Base-by-base conservation (phyloP, 2,329 filamentous ascomycete species). In the Epichloe brachyelytri region DNA sequence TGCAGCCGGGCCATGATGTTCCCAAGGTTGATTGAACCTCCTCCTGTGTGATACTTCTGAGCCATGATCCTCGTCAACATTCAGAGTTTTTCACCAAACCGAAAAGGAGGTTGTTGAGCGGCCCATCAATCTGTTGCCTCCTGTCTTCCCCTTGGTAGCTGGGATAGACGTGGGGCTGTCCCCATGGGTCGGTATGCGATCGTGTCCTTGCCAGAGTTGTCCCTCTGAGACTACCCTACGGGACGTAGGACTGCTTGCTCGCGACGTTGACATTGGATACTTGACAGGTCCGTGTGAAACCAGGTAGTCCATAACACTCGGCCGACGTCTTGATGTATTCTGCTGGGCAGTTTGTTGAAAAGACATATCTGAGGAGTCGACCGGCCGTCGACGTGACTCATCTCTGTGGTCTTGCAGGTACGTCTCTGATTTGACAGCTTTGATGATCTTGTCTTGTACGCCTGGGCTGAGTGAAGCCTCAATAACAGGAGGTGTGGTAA, bases 271-370 rank as follows among this genome's bases (percentile, higher is more conserved):
- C 10, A 37, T 26, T 12, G 54, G 52, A 36, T 51, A 54, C 11
- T 51, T 53, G 36, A 38, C 37, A 22, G 49, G 47, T 40, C 17
- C 49, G 34, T 49, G 52, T 12, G 54, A 50, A n/a, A 58, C 51
- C 11, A 58, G 39, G 22, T 53, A 58, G 30, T 58, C 55, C 48
- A 59, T 46, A 4, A 55, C 56, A 44, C 55, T 57, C 2, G 54
- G 55, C 20, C 53, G 56, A 19, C 53, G 53, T 3, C 48, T 55
- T 4, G 54, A 46, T 12, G 45, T 37, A 15, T 45, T 44, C 14
- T 51, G 46, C 40, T 51, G 49, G 33, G 36, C 43, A 34, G 19
- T 44, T 20, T 48, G 37, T 17, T 34, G 50, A 46, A 43, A 46
- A 48, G 48, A 38, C 39, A 55, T 17, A 46, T 53, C 43, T n/a